Evolutionary conservation across 2,329 filamentous ascomycete genomes (phyloP).

Genomic region (Torrubiellomyces zombiae): DNA sequence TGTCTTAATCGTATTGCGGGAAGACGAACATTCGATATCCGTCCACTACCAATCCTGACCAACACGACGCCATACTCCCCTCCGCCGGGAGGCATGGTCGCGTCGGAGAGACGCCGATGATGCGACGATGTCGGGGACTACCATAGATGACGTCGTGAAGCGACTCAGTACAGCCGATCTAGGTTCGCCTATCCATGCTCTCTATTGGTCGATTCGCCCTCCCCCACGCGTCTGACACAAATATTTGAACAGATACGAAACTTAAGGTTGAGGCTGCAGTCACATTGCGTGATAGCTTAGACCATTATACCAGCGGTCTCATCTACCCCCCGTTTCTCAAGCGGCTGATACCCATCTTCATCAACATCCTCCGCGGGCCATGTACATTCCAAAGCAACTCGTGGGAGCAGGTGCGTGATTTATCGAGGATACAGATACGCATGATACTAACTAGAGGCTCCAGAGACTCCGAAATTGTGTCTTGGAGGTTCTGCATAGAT

Average conservation of each 20-base stretch:
- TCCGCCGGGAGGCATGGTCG: slow-evolving; percentile 19
- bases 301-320: slow-evolving; percentile 64
- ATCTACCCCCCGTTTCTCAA: slow-evolving; percentile 71
- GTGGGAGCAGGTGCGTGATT: slow-evolving; percentile 56
- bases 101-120: slow-evolving; percentile 23
- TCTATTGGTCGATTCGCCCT: too few species aligned
- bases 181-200: slow-evolving; percentile 23
- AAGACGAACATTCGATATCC: slow-evolving; percentile 4
- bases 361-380: slow-evolving; percentile 66
- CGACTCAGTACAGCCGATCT: slow-evolving; percentile 38
- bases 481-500: slow-evolving; percentile 82
- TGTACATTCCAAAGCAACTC: slow-evolving; percentile 86
- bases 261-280: slow-evolving; percentile 67
- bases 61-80: slow-evolving; percentile 8
- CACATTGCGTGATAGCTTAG: slow-evolving; percentile 79
- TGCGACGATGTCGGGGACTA: slow-evolving; percentile 42
- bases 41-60: slow-evolving; percentile 4
- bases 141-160: slow-evolving; percentile 47
- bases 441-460: slow-evolving; percentile 6
- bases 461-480: slow-evolving; percentile 83
- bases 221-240: slow-evolving; percentile 1
- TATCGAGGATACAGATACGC: background rate
- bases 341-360: slow-evolving; percentile 78
- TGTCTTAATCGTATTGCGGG: slow-evolving; percentile 3
- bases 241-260: slow-evolving; percentile 48